These are phyloP conservation scores for Fusarium mundagurra DNA, from an alignment of 2,329 filamentous ascomycete species.

Conservation along the genomic window DNA sequence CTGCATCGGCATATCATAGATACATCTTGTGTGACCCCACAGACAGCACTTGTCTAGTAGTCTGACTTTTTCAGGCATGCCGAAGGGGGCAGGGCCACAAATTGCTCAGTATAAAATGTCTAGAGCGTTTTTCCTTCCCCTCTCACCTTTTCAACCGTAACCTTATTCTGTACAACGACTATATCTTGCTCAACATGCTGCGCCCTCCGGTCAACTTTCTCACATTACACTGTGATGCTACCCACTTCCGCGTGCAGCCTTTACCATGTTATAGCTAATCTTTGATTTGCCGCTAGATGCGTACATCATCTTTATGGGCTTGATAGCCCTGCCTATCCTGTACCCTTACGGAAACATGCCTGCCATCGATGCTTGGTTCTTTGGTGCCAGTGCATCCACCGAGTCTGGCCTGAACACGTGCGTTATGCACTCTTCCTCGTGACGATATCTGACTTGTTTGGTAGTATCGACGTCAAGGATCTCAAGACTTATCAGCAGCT, in stretches of 20 bases:
- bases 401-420: conserved; percentile 3
- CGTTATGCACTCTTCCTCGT: not conserved
- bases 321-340: not conserved
- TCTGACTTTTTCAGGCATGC: not conserved
- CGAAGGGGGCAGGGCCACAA: not conserved
- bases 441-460: not conserved
- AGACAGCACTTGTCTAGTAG: not conserved
- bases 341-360: not conserved
- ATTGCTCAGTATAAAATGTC: not conserved
- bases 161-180: not conserved
- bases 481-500: conserved; percentile 62
- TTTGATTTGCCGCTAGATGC: not conserved
- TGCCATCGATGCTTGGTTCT: conserved; percentile 2
- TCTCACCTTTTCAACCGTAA: not conserved
- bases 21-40: not conserved
- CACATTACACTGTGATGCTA: not conserved
- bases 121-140: not conserved
- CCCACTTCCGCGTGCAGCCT: not conserved
- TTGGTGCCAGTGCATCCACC: not conserved
- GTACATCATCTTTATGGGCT: not conserved
- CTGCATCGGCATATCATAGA: not conserved
- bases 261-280: not conserved
- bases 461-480: conserved; percentile 60
- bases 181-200: not conserved
- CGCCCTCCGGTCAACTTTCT: not conserved